Percentiles rank a stretch among this genome's conserved stretches.
Conservation (phyloP, 306 rosid genomes). For the Corylus americana region DNA sequence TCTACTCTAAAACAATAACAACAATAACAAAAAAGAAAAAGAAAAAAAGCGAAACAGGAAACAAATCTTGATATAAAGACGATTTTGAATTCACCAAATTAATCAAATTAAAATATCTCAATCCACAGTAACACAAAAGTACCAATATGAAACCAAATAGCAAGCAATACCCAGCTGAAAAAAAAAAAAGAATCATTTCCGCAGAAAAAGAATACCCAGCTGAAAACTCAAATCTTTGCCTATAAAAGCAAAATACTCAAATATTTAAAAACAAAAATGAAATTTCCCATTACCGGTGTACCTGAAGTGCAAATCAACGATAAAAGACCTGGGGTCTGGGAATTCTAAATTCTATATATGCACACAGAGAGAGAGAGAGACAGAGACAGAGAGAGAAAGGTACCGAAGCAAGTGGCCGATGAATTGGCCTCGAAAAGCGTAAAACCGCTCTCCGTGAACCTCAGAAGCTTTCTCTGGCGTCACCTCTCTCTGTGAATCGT, state of each 20-base stretch:
- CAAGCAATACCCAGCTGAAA: background rate
- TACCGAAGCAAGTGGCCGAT: slow-evolving; percentile 52
- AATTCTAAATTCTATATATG: slow-evolving; percentile 7
- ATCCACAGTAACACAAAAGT: background rate
- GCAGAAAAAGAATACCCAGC: background rate
- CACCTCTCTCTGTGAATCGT: slow-evolving; percentile 14
- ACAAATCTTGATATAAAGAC: background rate
- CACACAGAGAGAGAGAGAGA: background rate
- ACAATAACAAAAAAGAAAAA: too few species aligned
- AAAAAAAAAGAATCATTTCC: background rate
- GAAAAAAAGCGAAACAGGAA: too few species aligned
- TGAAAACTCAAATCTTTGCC: background rate
- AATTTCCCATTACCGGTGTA: slow-evolving; percentile 16
- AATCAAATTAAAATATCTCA: slow-evolving; percentile 4
- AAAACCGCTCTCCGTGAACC: slow-evolving; percentile 5
- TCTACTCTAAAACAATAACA: background rate
- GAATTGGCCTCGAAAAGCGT: slow-evolving; percentile 37
- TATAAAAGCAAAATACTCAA: background rate
- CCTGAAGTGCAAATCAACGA: slow-evolving; percentile 28
- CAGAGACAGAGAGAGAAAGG: background rate
- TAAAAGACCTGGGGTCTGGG: slow-evolving; percentile 27
- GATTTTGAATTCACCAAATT: slow-evolving; percentile 10
- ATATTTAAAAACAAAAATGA: background rate
- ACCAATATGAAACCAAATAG: background rate
- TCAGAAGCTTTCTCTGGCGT: slow-evolving; percentile 9